These are phyloP conservation scores for Agapanthus africanus DNA, from an alignment of 106 monocot genomes.

Conservation along the genomic window DNA sequence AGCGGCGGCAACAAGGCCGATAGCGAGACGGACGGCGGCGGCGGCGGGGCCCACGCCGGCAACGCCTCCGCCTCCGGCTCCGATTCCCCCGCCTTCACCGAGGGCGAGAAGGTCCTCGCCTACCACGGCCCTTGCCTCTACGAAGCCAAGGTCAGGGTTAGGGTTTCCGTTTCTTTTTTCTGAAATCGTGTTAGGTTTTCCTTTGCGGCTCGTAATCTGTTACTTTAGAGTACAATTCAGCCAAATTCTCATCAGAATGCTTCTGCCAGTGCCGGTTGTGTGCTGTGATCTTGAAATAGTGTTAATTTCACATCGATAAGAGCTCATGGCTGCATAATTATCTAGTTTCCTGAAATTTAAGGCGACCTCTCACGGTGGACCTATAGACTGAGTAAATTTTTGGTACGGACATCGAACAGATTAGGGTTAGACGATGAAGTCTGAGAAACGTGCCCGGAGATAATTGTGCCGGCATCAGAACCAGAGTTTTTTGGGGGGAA, in stretches of 20 bases:
- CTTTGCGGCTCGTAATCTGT: too few species aligned
- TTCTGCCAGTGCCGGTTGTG: not conserved
- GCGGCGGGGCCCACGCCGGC: slow-evolving; percentile 22
- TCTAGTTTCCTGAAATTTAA: not conserved
- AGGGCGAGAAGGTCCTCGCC: slow-evolving; percentile 94
- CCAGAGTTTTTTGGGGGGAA: too few species aligned
- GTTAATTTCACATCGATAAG: not conserved
- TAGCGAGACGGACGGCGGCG: slow-evolving; percentile 28
- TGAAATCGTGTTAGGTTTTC: too few species aligned
- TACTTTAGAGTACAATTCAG: not conserved
- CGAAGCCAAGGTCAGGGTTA: slow-evolving; percentile 87
- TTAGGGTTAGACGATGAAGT: too few species aligned
- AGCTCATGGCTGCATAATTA: not conserved
- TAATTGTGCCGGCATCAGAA: too few species aligned
- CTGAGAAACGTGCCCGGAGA: too few species aligned
- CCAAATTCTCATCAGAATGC: not conserved
- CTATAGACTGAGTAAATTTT: not conserved
- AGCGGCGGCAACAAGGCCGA: slow-evolving; percentile 22
- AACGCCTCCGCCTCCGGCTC: slow-evolving; percentile 11
- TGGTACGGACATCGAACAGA: not conserved
- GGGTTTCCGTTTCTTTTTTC: too few species aligned
- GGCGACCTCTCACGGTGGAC: not conserved
- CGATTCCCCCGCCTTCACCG: slow-evolving; percentile 36
- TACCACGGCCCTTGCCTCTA: slow-evolving; percentile 88
- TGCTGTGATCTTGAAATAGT: not conserved